Evolutionary conservation across 73 alveolate species (phyloP).

Genomic region (Blepharisma japonicum): DNA sequence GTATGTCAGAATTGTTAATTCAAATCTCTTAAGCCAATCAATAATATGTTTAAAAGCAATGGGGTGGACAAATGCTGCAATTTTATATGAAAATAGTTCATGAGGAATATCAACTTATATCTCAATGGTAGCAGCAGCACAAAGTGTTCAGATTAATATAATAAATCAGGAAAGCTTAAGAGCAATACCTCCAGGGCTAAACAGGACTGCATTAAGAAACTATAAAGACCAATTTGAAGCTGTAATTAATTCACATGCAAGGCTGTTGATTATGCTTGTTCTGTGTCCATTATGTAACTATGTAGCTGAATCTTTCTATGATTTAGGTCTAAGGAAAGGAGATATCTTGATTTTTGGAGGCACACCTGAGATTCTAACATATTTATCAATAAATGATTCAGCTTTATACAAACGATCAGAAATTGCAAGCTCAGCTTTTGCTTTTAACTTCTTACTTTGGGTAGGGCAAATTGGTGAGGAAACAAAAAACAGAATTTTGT

Average conservation of each 20-base stretch:
- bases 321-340: conserved; percentile 13
- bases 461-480: not conserved
- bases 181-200: not conserved
- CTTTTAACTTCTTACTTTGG: not conserved
- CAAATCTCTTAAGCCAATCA: too few species aligned
- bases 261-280: not conserved
- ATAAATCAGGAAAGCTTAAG: not conserved
- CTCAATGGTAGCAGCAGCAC: too few species aligned
- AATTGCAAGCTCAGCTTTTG: not conserved
- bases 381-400: not conserved
- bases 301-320: not conserved
- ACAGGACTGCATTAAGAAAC: not conserved
- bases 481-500: not conserved
- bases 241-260: not conserved
- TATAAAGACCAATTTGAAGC: not conserved
- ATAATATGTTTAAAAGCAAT: too few species aligned
- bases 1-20: too few species aligned
- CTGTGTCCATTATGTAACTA: not conserved
- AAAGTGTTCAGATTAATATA: not conserved
- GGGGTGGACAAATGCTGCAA: too few species aligned
- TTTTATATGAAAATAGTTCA: too few species aligned
- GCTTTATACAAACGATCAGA: not conserved
- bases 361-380: not conserved
- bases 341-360: not conserved
- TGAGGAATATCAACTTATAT: too few species aligned